Base-by-base conservation (phyloP, 352 stramenopile species). In the Phytophthora megakarya region DNA sequence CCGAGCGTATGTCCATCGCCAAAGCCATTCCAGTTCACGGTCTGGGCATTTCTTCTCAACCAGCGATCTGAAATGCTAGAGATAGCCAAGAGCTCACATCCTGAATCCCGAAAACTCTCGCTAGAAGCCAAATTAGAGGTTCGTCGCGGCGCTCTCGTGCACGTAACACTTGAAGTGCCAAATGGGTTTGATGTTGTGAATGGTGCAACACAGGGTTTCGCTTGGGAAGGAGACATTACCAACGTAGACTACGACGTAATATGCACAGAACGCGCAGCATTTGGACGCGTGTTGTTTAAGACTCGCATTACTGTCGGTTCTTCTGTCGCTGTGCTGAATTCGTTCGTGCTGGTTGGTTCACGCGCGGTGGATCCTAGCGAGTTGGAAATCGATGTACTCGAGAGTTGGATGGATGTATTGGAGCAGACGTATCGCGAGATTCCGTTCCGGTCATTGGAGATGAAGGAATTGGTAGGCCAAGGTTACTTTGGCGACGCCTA, bases 401-500 rank as follows among this genome's bases (percentile, higher is more conserved):
- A 82, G 13, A 86, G 75, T 5, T 74, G 80, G 60, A 77, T 92
- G 18, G 85, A 94, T 65, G 76, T 94, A 38, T 62, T 94, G 49
- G 78, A 83, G 35, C 86, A 86, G 62, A 86, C 80, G n/a, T 94
- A 80, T 49, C 53, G 86, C 16, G 86, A 94, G 46, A 89, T 94
- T 19, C 78, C 81, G 54, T 94, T 84, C 61, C 60, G 49, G 15
- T 72, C 70, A 11, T 51, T 94, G 2, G 73, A 94, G 46, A 61
- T 94, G 47, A 88, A 92, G 47, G 77, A 92, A 30, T 78, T 92
- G 12, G 83, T 94, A 1, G 85, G 85, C 0, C 73, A 81, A 35
- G 85, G 85, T 0, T 89, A 92, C 65, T 94, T 94, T 72, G 85
- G 85, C 15, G 85, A 94, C 25, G 85, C 85, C 0, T 92, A 89